A percentile compares a stretch with the other conserved stretches of the same genome.
Evolutionary conservation across 345 rosid species (phyloP).

Genomic region (Mangifera indica): DNA sequence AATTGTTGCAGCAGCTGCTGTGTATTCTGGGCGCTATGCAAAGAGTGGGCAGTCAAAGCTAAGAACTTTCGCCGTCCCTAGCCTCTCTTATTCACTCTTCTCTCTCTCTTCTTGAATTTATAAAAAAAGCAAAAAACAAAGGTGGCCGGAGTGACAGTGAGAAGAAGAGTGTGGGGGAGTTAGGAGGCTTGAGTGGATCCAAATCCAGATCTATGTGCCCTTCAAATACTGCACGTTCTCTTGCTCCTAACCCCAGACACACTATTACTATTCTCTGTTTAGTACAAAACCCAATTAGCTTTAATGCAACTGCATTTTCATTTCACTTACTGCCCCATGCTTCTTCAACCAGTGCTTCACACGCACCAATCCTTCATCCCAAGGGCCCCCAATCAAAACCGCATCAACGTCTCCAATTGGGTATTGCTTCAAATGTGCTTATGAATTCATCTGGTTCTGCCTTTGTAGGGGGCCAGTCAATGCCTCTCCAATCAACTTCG

Average conservation of each 20-base stretch:
- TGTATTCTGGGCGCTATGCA: constrained; percentile 17
- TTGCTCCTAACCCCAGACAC: constrained; percentile 21
- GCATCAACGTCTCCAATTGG: too few species aligned
- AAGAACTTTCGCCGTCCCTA: not conserved
- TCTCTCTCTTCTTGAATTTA: constrained; percentile 13
- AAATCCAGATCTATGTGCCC: constrained; percentile 42
- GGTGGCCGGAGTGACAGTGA: not conserved
- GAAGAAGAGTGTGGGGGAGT: not conserved
- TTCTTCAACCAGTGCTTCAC: not conserved
- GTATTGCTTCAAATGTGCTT: too few species aligned
- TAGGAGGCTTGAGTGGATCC: constrained; percentile 22
- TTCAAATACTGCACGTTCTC: constrained; percentile 42
- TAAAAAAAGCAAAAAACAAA: not conserved
- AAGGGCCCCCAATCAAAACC: too few species aligned
- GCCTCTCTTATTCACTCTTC: too few species aligned
- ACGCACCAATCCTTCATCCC: not conserved
- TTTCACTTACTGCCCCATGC: not conserved
- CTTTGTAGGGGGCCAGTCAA: constrained; percentile 17
- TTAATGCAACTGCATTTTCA: not conserved
- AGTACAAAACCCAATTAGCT: not conserved
- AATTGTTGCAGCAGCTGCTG: too few species aligned
- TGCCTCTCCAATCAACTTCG: constrained; percentile 16
- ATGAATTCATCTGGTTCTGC: too few species aligned
- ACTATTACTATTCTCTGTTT: not conserved
- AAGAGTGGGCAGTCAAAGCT: constrained; percentile 28